Percentiles rank a stretch among this genome's conserved stretches.
phyloP scores from a whole-genome alignment of 1,139 yeast species.

The Debaryomyces robertsiae region DNA sequence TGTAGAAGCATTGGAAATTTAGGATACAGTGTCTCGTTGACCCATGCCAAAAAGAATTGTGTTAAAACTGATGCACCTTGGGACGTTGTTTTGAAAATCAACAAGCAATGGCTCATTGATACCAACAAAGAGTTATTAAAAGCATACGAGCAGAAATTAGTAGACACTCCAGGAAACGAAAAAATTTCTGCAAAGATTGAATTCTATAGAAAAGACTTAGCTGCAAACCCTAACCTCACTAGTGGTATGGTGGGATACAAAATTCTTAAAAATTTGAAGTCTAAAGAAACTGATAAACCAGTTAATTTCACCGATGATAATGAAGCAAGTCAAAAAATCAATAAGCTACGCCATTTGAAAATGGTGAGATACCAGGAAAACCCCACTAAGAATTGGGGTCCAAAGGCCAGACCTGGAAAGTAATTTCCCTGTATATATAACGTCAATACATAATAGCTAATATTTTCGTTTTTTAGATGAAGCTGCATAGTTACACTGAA shows the following conservation, averaged over 20 bases:
- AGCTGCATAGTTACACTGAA: no score
- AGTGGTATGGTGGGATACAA: constrained; percentile 59
- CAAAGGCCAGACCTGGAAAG: constrained; percentile 68
- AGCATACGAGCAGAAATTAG: constrained; percentile 23
- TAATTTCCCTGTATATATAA: constrained; percentile 2
- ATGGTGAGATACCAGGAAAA: constrained; percentile 87
- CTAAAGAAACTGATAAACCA: constrained; percentile 24
- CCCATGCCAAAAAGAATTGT: constrained; percentile 87
- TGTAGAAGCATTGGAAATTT: constrained; percentile 83
- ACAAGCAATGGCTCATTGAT: constrained; percentile 64
- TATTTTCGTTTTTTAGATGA: no score
- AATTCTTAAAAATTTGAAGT: constrained; percentile 50
- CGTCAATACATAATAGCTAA: no score
- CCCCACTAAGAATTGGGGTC: constrained; percentile 96
- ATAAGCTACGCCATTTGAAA: constrained; percentile 68
- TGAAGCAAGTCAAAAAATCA: constrained; percentile 56
- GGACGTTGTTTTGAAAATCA: constrained; percentile 71
- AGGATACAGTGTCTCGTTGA: constrained; percentile 78
- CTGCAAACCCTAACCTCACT: constrained; percentile 39
- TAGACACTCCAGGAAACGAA: constrained; percentile 44
- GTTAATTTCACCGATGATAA: constrained; percentile 55
- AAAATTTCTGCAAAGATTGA: constrained; percentile 34
- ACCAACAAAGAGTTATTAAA: constrained; percentile 39
- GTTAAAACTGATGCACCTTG: constrained; percentile 91
- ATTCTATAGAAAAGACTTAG: constrained; percentile 29